Base-by-base conservation (phyloP, 805 yeast genomes). In the Hanseniaspora pseudoguilliermondii region DNA sequence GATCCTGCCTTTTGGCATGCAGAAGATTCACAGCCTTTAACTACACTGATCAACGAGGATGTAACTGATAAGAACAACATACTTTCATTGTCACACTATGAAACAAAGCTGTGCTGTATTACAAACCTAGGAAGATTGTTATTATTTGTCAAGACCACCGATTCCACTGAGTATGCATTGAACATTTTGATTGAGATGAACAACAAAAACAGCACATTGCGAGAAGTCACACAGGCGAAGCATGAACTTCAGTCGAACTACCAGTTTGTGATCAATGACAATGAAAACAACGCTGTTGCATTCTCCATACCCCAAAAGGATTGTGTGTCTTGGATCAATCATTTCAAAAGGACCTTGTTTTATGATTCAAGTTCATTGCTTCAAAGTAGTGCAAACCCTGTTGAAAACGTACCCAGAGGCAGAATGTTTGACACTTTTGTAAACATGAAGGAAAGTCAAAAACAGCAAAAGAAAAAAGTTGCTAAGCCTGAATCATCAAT, bases 41-140 rank as follows among this genome's bases (percentile, higher is more conserved):
- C 40, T 5, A 18, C 23, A 3, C 23, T 53, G n/a, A 44, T 13
- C 10, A 44, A 38, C 5, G 35, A 41, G 15, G 56, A 53, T 39
- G 34, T 43, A 13, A 7, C 21, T 7, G 56, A 53, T 18, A 53
- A 39, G 21, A 20, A 39, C 6, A 46, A 53, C 18, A 25, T 48
- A 20, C 16, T 53, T 7, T 39, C 48, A 15, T 18, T 53, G n/a
- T 53, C 56, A 5, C 49, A 70, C 47, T 70, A 71, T 53, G 66
- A 72, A 55, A 71, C 73, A 10, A 75, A 86, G 59, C 75, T 82
- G 1, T 61, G 83, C 57, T 60, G 84, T 15, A 69, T 83, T 0
- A 84, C 90, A 1, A 73, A 80, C 0, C 75, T 75, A 63, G 91
- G 89, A 1, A 71, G 90, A 49, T 80, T 78, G 0, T 66, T 85